phyloP scores from a whole-genome alignment of 2,329 filamentous ascomycete genomes.

The Colletotrichum tamarilloi region DNA sequence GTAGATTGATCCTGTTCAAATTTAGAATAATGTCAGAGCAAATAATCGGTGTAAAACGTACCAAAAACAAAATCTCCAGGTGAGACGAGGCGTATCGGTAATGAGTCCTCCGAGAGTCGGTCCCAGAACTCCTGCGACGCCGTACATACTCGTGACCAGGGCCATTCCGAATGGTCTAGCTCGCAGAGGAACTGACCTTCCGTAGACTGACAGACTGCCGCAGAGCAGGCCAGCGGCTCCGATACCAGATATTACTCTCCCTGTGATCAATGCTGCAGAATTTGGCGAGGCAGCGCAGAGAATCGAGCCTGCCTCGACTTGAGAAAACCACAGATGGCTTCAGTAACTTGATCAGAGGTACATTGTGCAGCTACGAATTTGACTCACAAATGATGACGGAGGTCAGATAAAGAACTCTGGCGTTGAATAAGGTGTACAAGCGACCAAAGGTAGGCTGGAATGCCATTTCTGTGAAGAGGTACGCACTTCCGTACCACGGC shows the following conservation, averaged over 20 bases:
- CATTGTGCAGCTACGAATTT: no score
- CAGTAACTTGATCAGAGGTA: no score
- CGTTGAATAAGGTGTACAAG: slow-evolving; percentile 9
- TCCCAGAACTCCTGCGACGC: neutral
- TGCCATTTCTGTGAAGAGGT: slow-evolving; percentile 42
- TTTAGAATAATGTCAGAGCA: no score
- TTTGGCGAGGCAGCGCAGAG: neutral
- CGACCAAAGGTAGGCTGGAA: neutral
- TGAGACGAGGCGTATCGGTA: neutral
- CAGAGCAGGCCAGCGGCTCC: neutral
- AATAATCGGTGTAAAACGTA: neutral
- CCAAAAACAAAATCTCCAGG: slow-evolving; percentile 2
- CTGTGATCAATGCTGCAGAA: neutral
- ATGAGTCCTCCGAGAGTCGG: neutral
- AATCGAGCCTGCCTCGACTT: neutral
- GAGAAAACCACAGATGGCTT: neutral
- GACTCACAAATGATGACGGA: slow-evolving; percentile 44
- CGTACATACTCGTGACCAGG: neutral
- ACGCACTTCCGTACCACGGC: slow-evolving; percentile 66
- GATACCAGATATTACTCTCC: neutral
- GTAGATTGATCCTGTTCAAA: neutral
- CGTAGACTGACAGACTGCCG: neutral
- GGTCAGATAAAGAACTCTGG: slow-evolving; percentile 41
- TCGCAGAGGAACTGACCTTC: neutral
- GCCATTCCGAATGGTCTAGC: neutral